These are phyloP conservation scores for Aspergillus bombycis DNA, from an alignment of 2,329 filamentous ascomycete genomes.

Conservation along the genomic window DNA sequence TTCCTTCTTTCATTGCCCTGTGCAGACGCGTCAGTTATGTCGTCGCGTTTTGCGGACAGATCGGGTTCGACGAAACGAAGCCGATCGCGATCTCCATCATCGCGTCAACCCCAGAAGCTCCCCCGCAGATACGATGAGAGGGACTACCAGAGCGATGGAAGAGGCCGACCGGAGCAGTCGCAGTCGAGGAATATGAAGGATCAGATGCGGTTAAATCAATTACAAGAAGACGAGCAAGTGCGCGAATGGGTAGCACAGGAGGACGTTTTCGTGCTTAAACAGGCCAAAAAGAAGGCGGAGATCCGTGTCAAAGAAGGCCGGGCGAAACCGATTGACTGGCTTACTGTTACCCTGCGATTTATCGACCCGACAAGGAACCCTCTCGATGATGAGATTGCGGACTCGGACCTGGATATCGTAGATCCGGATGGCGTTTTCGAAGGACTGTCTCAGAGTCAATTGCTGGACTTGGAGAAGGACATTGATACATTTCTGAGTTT, in stretches of 20 bases:
- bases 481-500: constrained; percentile 79
- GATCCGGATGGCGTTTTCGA: constrained; percentile 82
- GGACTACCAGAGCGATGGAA: constrained; percentile 29
- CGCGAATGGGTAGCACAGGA: constrained; percentile 89
- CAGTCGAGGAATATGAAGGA: constrained; percentile 44
- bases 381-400: constrained; percentile 79
- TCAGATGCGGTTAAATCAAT: constrained; percentile 52
- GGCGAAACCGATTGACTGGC: constrained; percentile 89
- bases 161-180: constrained; percentile 23
- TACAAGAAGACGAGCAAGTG: constrained; percentile 77
- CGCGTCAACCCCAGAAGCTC: constrained; percentile 42
- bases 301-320: constrained; percentile 90
- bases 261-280: constrained; percentile 92
- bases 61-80: constrained; percentile 40
- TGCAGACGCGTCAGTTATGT: constrained; percentile 28
- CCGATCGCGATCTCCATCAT: constrained; percentile 47
- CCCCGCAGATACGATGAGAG: constrained; percentile 38
- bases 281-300: constrained; percentile 96
- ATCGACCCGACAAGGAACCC: constrained; percentile 80
- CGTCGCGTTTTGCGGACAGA: constrained; percentile 35
- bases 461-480: constrained; percentile 78
- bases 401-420: constrained; percentile 76
- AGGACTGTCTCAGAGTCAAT: constrained; percentile 65
- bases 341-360: constrained; percentile 86
- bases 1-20: background rate